Evolutionary conservation across 805 yeast species (phyloP).

Genomic region (Candida tallmaniae): DNA sequence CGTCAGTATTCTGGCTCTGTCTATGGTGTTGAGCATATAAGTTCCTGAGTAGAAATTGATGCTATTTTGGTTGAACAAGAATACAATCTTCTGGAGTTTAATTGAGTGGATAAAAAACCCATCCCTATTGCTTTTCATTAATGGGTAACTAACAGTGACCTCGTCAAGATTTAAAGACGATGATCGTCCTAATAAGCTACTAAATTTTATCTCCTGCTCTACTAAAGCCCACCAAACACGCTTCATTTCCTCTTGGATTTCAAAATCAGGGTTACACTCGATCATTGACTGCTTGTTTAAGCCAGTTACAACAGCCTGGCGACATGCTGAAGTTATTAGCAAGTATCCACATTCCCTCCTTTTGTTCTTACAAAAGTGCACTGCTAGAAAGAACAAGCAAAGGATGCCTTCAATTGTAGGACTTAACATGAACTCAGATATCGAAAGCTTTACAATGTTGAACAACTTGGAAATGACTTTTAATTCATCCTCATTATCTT

Average conservation of each 20-base stretch:
- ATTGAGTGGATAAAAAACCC: too few species aligned
- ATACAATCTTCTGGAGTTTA: too few species aligned
- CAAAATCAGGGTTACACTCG: slow-evolving; percentile 1
- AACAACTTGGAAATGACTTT: too few species aligned
- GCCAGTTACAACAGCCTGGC: slow-evolving; percentile 48
- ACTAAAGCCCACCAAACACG: slow-evolving; percentile 44
- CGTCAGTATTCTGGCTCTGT: too few species aligned
- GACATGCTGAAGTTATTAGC: slow-evolving; percentile 41
- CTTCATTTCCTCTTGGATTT: slow-evolving; percentile 28
- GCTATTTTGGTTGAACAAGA: too few species aligned
- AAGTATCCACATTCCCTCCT: slow-evolving; percentile 48
- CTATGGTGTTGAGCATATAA: too few species aligned
- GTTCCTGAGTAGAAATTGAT: too few species aligned
- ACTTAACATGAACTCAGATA: slow-evolving; percentile 40
- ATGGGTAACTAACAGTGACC: slow-evolving; percentile 4
- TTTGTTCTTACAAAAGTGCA: slow-evolving; percentile 40
- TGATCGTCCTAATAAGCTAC: slow-evolving; percentile 9
- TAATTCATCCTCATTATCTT: too few species aligned
- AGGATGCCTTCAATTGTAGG: slow-evolving; percentile 44
- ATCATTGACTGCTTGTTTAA: slow-evolving; percentile 32
- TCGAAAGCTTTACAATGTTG: slow-evolving; percentile 37
- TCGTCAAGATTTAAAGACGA: slow-evolving; percentile 5
- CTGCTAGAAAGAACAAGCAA: slow-evolving; percentile 36
- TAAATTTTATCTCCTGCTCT: slow-evolving; percentile 27
- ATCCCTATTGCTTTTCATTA: too few species aligned